Base-by-base conservation (phyloP, 2,329 filamentous ascomycete species). In the Colletotrichum chrysophilum region DNA sequence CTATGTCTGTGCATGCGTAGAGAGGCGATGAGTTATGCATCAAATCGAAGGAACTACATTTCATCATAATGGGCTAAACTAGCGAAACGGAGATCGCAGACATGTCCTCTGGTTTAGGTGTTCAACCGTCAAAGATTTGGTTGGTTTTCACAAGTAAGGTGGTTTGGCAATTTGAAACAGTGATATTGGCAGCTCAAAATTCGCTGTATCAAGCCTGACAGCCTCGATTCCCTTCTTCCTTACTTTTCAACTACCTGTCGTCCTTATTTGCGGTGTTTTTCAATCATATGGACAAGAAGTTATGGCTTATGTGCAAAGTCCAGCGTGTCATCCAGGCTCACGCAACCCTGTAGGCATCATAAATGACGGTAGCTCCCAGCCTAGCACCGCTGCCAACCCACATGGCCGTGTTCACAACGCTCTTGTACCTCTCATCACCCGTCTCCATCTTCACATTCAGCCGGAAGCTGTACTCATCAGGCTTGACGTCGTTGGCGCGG, bases 371-470 rank as follows among this genome's bases (percentile, higher is more conserved):
- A 1, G 66, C 71, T 4, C 75, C 75, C 10, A 76, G 7, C 82
- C 86, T 87, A 79, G 88, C 86, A 65, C 87, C 87, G 79, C 87
- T 88, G 8, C 87, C 87, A 62, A 89, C 84, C 87, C 87, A 89
- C 68, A 89, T 82, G 7, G 87, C 87, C 79, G 86, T 88, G 79
- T 89, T 89, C 28, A 89, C 84, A 72, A 85, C 85, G 70, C 88
- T 86, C 64, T 83, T 83, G 77, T 89, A 89, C 34, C 88, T 84
- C 79, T 87, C 85, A 80, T 89, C 88, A 4, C 86, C 83, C 26
- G 88, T 89, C 79, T 89, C 88, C 82, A 89, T 86, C 21, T 86
- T 87, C 74, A 87, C 85, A 73, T 88, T 88, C 78, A 89, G 83
- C 76, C 87, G 85, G 77, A 89, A 89, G 74, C 86, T 86, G 77